A percentile compares a stretch with the other conserved stretches of the same genome.
These are phyloP conservation scores for Penicillium sp. DNA, from an alignment of 2,329 filamentous ascomycete species.

Conservation along the genomic window DNA sequence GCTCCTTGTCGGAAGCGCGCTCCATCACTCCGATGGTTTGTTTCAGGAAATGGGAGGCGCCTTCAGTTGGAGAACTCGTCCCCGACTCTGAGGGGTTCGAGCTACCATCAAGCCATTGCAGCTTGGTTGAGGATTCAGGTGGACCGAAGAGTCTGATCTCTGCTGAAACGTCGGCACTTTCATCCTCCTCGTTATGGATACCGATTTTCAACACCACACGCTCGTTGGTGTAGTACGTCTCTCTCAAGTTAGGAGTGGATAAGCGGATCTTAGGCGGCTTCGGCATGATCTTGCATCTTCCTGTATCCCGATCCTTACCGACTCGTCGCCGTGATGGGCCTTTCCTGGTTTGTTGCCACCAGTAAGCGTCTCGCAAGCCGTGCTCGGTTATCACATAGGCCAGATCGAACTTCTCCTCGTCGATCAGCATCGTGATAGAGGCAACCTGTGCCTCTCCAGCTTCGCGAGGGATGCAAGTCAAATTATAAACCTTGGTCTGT, in stretches of 20 bases:
- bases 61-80: slow-evolving; percentile 31
- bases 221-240: slow-evolving; percentile 87
- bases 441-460: slow-evolving; percentile 73
- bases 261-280: slow-evolving; percentile 92
- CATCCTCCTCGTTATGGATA: slow-evolving; percentile 80
- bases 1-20: slow-evolving; percentile 31
- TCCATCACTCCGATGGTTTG: slow-evolving; percentile 39
- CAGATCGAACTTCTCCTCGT: slow-evolving; percentile 67
- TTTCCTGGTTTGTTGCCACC: slow-evolving; percentile 47
- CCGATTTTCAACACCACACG: slow-evolving; percentile 67
- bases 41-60: slow-evolving; percentile 35
- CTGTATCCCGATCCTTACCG: slow-evolving; percentile 51
- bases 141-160: slow-evolving; percentile 68
- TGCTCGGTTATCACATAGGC: slow-evolving; percentile 61
- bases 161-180: slow-evolving; percentile 70
- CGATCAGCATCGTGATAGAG: slow-evolving; percentile 64
- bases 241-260: slow-evolving; percentile 60
- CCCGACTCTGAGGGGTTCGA: slow-evolving; percentile 22
- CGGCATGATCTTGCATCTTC: slow-evolving; percentile 72
- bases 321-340: slow-evolving; percentile 41
- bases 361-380: slow-evolving; percentile 35
- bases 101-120: slow-evolving; percentile 50
- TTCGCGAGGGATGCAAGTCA: slow-evolving; percentile 75
- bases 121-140: slow-evolving; percentile 48
- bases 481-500: slow-evolving; percentile 69